phyloP scores from a whole-genome alignment of 768 basidiomycete genomes.

The Chalciporus piperatus region DNA sequence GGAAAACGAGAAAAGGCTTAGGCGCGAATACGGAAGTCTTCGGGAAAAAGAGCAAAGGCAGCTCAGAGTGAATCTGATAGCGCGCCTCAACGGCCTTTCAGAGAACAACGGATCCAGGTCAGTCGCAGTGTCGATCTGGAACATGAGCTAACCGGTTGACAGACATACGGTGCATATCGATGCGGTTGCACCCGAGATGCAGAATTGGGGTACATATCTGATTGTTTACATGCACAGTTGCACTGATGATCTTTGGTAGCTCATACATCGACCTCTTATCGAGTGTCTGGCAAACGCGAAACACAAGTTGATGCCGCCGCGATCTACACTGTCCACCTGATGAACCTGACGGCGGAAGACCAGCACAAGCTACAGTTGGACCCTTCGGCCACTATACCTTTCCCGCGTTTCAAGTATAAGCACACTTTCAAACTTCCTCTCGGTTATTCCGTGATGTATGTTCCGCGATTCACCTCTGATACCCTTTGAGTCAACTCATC shows the following conservation, averaged over 20 bases:
- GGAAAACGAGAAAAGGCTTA: background rate
- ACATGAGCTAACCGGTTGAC: background rate
- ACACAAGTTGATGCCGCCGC: slow-evolving; percentile 14
- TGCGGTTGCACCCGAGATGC: background rate
- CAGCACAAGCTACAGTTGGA: slow-evolving; percentile 27
- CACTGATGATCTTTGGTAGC: background rate
- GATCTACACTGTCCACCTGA: slow-evolving; percentile 23
- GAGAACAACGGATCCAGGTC: background rate
- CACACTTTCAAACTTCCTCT: slow-evolving; percentile 20
- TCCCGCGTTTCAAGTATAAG: slow-evolving; percentile 17
- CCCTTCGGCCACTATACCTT: slow-evolving; percentile 15
- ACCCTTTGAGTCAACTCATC: background rate
- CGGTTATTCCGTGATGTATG: slow-evolving; percentile 22
- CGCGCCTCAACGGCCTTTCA: background rate
- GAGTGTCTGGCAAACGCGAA: background rate
- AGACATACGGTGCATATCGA: slow-evolving; percentile 11
- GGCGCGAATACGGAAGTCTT: background rate
- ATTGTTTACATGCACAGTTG: background rate
- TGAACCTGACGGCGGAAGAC: slow-evolving; percentile 29
- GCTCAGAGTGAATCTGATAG: background rate
- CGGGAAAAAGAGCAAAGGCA: background rate
- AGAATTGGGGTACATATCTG: background rate
- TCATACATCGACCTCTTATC: background rate
- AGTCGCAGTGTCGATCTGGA: background rate
- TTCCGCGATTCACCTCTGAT: background rate